Evolutionary conservation across 805 yeast genomes (phyloP), one percentile per base, ranked within the genome.

Genomic region (Priceomyces melissophilus): DNA sequence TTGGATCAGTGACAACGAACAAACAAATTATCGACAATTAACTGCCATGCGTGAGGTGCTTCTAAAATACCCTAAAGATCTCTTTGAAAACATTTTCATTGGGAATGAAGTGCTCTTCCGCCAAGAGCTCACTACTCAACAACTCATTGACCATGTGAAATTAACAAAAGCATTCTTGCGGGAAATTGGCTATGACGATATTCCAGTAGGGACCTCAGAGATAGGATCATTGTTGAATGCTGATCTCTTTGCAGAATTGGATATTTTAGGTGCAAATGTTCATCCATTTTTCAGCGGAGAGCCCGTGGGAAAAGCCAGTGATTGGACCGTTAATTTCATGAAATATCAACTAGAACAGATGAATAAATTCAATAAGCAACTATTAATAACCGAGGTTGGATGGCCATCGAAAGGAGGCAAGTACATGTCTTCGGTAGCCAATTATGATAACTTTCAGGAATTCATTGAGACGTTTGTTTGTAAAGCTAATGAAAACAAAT

Each of bases 211-310:
- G 1, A 78, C 84, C 0, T 69, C 83, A 0, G 88, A 82, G 35
- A 56, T 78, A 30, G 84, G 82, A 0, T 68, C 79, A 1, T 59
- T 63, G 30, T 60, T 79, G 31, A 66, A 65, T 23, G 44, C 54
- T 3, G 62, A 61, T 3, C 48, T 79, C 23, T 51, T 77, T 25
- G 50, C 57, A 28, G 61, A 54, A 2, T 72, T 79, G 48, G 87
- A 83, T 49, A 58, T 81, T 9, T 55, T 78, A 26, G 88, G 87
- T 0, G 78, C 81, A 7, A 82, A 81, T 50, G 63, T 80, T 3
- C 85, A 81, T 58, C 88, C 89, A 2, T 83, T 82, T 45, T 80
- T 82, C 55, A 76, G 79, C 1, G 89, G 89, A 0, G 72, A 69
- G 0, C 40, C 46, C 1, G 82, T 75, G 1, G 47, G 61, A 8